Evolutionary conservation across 768 basidiomycete species (phyloP), one percentile per base, ranked within the genome.

Genomic region (Leccinum subtestaceum): DNA sequence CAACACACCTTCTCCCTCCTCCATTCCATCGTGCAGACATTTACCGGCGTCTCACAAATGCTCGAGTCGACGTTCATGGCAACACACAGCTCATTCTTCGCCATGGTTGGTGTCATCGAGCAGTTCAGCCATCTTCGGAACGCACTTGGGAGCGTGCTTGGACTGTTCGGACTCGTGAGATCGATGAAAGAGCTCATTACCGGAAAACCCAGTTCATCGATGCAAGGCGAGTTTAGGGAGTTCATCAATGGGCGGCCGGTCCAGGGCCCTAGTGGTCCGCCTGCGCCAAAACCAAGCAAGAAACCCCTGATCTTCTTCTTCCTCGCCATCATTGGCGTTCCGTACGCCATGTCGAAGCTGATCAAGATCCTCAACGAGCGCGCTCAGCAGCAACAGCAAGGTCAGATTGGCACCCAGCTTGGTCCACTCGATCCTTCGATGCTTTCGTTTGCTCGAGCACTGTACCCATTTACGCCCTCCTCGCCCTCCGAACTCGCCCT

Each of bases 21-120:
- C 29, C 95, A 98, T 65, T 92, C 91, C 11, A 89, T 99, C 70
- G 96, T 99, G 48, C 91, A 93, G 67, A 97, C 95, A 4, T 96
- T 98, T 75, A 81, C 87, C 0, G 95, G 95, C 23, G 87, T 99
- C 61, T 89, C 96, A 0, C 96, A 98, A 72, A 95, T 99, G 86
- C 87, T 99, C 69, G 96, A 98, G 73, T 88, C 86, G 34, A 98
- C 96, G 5, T 98, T 96, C 75, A 91, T 98, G 88, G 96, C 96
- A 2, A 96, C 94, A 0, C 94, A 96, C 73, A 93, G 91, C 1
- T 90, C 87, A 9, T 96, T 96, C 75, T 96, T 95, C 72, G 93
- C 94, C 57, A 94, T 96, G 88, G 93, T 95, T 53, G 92, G 93
- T 61, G 96, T 99, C 48, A 82, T 95, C 40, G 97, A 99, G 68